Percentiles rank a stretch among this genome's conserved stretches.
Evolutionary conservation across 768 basidiomycete genomes (phyloP).

Genomic region (Mycena albidolilacea): DNA sequence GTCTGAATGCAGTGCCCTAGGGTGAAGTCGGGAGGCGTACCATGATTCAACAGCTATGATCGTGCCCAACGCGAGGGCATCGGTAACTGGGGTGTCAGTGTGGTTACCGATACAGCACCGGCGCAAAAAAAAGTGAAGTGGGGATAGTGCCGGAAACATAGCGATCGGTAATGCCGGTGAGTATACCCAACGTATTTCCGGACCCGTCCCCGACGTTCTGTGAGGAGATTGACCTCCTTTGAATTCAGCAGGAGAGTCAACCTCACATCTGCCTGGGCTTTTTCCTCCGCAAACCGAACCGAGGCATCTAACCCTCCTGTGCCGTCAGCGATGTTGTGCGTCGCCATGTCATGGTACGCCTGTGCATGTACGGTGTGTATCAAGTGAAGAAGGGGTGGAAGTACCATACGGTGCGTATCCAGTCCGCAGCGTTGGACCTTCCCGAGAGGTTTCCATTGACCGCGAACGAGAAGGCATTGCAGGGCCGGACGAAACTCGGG

Average conservation of each 20-base stretch:
- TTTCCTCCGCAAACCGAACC: neutral
- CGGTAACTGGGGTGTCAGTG: neutral
- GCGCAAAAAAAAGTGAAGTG: neutral
- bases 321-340: neutral
- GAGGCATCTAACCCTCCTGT: constrained; percentile 4
- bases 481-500: neutral
- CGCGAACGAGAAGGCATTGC: neutral
- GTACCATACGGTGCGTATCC: neutral
- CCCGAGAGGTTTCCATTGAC: neutral
- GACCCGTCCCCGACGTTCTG: constrained; percentile 3
- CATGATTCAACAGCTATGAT: constrained; percentile 24
- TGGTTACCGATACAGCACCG: too few relatives aligned
- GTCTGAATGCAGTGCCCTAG: too few relatives aligned
- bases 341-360: constrained; percentile 5
- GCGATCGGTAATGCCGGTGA: neutral
- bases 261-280: neutral
- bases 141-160: constrained; percentile 1
- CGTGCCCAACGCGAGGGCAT: constrained; percentile 20
- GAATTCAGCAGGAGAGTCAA: neutral
- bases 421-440: constrained; percentile 3
- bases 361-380: constrained; percentile 1
- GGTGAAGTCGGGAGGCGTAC: neutral
- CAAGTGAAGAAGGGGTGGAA: neutral
- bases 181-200: neutral
- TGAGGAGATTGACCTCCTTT: neutral